Evolutionary conservation across 148 eudicot genomes (phyloP).

Genomic region (Beta vulgaris): DNA sequence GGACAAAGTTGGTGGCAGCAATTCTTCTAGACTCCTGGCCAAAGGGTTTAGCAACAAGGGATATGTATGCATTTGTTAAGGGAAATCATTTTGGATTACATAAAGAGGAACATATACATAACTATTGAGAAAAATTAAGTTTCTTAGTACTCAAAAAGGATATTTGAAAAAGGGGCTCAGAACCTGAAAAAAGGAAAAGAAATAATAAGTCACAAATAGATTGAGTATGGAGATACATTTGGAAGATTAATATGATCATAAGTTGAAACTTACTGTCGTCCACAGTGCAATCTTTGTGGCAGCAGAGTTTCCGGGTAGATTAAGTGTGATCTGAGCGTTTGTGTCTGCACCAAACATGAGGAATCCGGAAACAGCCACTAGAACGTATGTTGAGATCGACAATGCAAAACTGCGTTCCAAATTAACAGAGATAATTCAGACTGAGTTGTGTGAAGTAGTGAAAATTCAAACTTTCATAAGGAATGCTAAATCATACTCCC

Average conservation of each 20-base stretch:
- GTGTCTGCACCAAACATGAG: constrained; percentile 88
- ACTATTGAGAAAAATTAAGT: neutral
- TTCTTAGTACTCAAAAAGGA: constrained; percentile 34
- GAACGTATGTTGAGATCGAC: constrained; percentile 57
- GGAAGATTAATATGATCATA: neutral
- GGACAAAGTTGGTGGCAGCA: constrained; percentile 45
- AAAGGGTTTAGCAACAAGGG: constrained; percentile 71
- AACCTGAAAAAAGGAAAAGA: constrained; percentile 40
- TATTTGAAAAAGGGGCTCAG: constrained; percentile 74
- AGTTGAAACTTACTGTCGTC: constrained; percentile 56
- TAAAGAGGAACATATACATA: neutral
- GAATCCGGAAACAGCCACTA: constrained; percentile 65
- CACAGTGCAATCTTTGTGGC: constrained; percentile 63
- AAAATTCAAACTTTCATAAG: neutral
- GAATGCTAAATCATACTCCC: neutral
- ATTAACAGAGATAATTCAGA: neutral
- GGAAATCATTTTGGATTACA: constrained; percentile 7
- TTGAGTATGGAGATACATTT: neutral
- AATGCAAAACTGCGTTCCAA: constrained; percentile 56
- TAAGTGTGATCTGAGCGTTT: constrained; percentile 70
- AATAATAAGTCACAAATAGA: neutral
- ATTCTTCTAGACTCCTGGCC: constrained; percentile 73
- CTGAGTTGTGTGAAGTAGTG: neutral
- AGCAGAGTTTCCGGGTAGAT: constrained; percentile 55
- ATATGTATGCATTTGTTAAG: constrained; percentile 46